Evolutionary conservation across 2,329 filamentous ascomycete species (phyloP).

Genomic region (Didymella segeticola): DNA sequence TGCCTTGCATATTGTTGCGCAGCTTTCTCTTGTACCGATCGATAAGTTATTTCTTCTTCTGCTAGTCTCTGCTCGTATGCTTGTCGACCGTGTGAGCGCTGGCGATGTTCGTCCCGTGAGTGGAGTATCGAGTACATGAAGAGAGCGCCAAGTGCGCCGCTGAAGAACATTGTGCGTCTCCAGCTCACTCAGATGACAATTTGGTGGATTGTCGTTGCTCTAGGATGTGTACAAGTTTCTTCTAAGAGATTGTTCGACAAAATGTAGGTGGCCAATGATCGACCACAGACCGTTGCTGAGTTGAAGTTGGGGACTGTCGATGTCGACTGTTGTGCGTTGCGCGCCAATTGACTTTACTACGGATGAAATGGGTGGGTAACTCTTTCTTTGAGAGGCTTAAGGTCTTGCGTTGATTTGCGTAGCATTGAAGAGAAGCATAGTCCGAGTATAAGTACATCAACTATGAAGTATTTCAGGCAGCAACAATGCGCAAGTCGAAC

Average conservation of each 20-base stretch:
- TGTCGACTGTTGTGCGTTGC: too few species aligned
- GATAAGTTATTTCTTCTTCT: neutral
- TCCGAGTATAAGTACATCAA: too few species aligned
- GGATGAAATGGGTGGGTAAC: too few species aligned
- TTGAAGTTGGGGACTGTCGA: too few species aligned
- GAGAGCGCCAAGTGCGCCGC: neutral
- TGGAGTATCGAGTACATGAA: neutral
- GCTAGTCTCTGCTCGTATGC: neutral
- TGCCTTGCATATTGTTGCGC: neutral
- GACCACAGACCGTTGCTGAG: too few species aligned
- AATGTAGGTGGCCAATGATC: too few species aligned
- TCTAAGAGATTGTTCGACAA: too few species aligned
- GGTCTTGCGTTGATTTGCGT: neutral
- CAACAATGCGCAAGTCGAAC: neutral
- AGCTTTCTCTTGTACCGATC: neutral
- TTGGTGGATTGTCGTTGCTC: neutral
- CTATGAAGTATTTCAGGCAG: neutral
- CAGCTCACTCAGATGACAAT: neutral
- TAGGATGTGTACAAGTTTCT: too few species aligned
- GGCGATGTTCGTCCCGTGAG: neutral
- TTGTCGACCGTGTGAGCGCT: neutral
- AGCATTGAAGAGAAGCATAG: too few species aligned
- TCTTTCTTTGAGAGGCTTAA: too few species aligned
- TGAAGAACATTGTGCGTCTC: neutral
- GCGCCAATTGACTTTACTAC: too few species aligned